Conservation (phyloP, 164 flowering plant species). For the Cinnamomum chago region DNA sequence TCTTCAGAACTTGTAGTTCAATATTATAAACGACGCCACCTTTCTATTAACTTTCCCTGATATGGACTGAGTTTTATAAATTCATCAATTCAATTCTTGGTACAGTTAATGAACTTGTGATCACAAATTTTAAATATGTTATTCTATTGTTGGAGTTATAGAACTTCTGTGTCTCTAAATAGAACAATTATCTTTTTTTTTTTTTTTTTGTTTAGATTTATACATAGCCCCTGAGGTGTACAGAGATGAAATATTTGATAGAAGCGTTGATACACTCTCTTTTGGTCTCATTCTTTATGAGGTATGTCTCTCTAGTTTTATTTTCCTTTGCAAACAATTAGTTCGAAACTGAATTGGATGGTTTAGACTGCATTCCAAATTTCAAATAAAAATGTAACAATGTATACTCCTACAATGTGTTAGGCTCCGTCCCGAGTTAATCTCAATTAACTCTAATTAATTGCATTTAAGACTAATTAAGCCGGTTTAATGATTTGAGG, state of each 20-base stretch:
- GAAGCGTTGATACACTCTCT: constrained; percentile 80
- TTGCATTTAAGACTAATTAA: too few species aligned
- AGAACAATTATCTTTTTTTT: not conserved
- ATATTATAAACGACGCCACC: not conserved
- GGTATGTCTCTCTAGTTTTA: constrained; percentile 34
- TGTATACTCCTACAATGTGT: not conserved
- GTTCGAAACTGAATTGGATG: not conserved
- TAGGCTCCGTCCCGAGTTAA: too few species aligned
- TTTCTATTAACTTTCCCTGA: too few species aligned
- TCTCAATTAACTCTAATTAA: too few species aligned
- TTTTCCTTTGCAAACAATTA: not conserved
- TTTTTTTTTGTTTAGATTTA: constrained; percentile 32
- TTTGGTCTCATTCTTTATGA: constrained; percentile 83
- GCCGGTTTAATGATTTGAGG: too few species aligned
- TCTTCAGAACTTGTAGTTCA: not conserved
- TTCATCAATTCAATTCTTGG: not conserved
- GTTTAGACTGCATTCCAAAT: not conserved
- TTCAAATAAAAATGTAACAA: too few species aligned
- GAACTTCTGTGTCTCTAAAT: not conserved
- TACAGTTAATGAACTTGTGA: not conserved
- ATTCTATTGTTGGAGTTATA: not conserved
- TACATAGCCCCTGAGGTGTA: constrained; percentile 83
- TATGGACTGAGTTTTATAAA: too few species aligned
- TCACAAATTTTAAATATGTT: not conserved
- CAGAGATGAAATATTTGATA: constrained; percentile 70